Conservation (phyloP, 202 grass and related monocot species). For the Eragrostis tef region DNA sequence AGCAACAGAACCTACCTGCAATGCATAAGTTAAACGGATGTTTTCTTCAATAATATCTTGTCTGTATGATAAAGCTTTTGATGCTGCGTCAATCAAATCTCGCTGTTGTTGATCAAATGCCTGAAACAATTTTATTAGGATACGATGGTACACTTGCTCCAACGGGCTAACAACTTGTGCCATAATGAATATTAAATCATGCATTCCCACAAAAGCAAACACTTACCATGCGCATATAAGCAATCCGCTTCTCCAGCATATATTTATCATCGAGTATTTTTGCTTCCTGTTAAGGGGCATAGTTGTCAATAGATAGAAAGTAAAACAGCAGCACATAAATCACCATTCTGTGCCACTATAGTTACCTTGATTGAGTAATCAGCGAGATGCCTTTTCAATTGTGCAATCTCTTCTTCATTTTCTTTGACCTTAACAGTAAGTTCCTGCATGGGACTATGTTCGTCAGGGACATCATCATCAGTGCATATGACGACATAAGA, state of each 20-base stretch:
- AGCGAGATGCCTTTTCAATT: constrained; percentile 76
- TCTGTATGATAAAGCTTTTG: constrained; percentile 92
- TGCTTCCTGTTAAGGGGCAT: constrained; percentile 65
- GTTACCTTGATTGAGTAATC: constrained; percentile 78
- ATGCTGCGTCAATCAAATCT: constrained; percentile 86
- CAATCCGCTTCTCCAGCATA: constrained; percentile 76
- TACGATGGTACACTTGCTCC: constrained; percentile 7
- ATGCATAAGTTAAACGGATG: constrained; percentile 70
- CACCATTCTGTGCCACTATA: neutral
- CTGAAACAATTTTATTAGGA: constrained; percentile 48
- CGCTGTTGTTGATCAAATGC: constrained; percentile 92
- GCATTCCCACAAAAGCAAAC: neutral
- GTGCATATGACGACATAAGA: neutral
- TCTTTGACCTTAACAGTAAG: constrained; percentile 74
- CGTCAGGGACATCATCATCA: constrained; percentile 22
- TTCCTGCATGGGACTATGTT: constrained; percentile 55
- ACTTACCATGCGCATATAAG: constrained; percentile 76
- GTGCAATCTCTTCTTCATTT: constrained; percentile 81
- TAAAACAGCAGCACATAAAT: neutral
- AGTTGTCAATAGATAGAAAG: constrained; percentile 45
- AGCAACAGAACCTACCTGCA: constrained; percentile 71
- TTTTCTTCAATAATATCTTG: constrained; percentile 98
- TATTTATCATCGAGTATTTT: constrained; percentile 75
- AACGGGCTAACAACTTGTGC: neutral
- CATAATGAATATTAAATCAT: constrained; percentile 51